These are phyloP conservation scores for Thermothelomyces thermophilus DNA, from an alignment of 2,329 filamentous ascomycete species.

Conservation along the genomic window DNA sequence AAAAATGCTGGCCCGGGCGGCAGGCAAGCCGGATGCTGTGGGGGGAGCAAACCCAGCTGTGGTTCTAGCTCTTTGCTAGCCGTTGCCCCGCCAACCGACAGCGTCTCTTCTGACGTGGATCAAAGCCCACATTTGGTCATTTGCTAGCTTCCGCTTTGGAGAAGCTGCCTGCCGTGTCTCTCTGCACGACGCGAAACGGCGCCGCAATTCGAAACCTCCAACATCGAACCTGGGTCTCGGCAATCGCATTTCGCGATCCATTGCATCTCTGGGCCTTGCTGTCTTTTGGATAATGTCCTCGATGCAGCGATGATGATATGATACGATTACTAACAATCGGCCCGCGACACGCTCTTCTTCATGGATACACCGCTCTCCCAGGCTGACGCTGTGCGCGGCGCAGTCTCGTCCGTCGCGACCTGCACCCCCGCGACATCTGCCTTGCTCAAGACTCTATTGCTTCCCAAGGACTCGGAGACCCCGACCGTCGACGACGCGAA, in stretches of 20 bases:
- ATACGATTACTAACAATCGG: slow-evolving; percentile 29
- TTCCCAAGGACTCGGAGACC: slow-evolving; percentile 30
- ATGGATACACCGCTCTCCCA: slow-evolving; percentile 37
- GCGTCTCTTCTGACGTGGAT: slow-evolving; percentile 13
- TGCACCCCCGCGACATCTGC: slow-evolving; percentile 41
- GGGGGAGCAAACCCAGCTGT: no score
- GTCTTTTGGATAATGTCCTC: slow-evolving; percentile 26
- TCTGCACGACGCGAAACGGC: slow-evolving; percentile 7
- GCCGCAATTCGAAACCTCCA: slow-evolving; percentile 10
- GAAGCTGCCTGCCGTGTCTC: neutral
- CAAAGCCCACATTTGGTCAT: slow-evolving; percentile 11
- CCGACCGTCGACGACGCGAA: slow-evolving; percentile 7
- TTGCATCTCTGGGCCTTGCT: slow-evolving; percentile 5
- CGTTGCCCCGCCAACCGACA: slow-evolving; percentile 23
- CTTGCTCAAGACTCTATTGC: slow-evolving; percentile 40
- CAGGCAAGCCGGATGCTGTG: slow-evolving; percentile 5
- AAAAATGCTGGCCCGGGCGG: neutral
- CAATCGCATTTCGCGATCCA: slow-evolving; percentile 11
- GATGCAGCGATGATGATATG: slow-evolving; percentile 26
- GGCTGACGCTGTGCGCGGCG: slow-evolving; percentile 41
- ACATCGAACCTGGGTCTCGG: neutral
- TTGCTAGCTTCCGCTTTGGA: slow-evolving; percentile 1
- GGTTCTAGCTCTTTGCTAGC: neutral
- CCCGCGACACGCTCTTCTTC: slow-evolving; percentile 24
- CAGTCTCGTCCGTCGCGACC: slow-evolving; percentile 40